These are phyloP conservation scores for Sclerotinia minor DNA, from an alignment of 2,329 filamentous ascomycete species.

Conservation along the genomic window DNA sequence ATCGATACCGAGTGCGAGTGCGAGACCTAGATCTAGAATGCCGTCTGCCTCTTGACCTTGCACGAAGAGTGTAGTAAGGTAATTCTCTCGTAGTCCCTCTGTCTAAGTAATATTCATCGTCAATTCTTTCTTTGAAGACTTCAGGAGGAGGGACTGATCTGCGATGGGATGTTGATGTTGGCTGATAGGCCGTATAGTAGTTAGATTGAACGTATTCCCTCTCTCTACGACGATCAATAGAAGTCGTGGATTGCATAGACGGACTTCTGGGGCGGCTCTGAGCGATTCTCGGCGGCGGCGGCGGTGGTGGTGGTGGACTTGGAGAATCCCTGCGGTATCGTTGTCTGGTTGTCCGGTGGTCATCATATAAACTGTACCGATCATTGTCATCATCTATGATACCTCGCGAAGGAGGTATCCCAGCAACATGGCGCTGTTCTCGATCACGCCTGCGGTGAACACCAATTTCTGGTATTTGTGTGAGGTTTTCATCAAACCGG, in stretches of 20 bases:
- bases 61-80: neutral
- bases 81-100: neutral
- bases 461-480: constrained; percentile 8
- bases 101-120: neutral
- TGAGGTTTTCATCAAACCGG: constrained; percentile 10
- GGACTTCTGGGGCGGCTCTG: neutral
- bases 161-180: neutral
- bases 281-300: neutral
- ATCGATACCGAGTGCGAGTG: neutral
- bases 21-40: constrained; percentile 5
- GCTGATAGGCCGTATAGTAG: neutral
- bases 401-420: neutral
- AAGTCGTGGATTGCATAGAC: neutral
- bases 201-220: neutral
- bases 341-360: neutral
- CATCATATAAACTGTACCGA: neutral
- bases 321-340: neutral
- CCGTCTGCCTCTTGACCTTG: neutral
- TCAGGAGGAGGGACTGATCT: neutral
- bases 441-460: neutral
- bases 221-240: neutral
- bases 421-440: neutral
- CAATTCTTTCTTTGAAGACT: neutral
- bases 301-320: neutral
- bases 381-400: neutral